phyloP scores from a whole-genome alignment of 495 filamentous ascomycete genomes.

The Trichocladium antarcticum region DNA sequence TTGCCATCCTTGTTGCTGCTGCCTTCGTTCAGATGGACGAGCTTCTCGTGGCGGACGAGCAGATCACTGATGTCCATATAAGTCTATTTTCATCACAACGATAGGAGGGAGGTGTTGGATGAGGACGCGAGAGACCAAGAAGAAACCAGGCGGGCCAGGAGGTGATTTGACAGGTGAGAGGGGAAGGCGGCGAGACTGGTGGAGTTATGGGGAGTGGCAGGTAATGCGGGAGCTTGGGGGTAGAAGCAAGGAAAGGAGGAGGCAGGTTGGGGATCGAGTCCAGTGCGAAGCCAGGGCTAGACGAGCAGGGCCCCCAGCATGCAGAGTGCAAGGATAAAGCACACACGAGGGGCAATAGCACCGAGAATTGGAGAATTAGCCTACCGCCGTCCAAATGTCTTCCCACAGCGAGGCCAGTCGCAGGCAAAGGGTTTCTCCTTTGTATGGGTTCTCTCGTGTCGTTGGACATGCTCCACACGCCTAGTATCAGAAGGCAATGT shows the following conservation, averaged over 20 bases:
- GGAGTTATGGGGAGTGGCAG: background rate
- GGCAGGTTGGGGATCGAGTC: background rate
- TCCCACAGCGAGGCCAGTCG: constrained; percentile 42
- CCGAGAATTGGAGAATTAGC: constrained; percentile 11
- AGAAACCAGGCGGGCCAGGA: background rate
- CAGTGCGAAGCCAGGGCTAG: too few species aligned
- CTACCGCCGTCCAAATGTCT: constrained; percentile 48
- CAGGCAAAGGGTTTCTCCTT: constrained; percentile 51
- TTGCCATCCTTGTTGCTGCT: constrained; percentile 35
- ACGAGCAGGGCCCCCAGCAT: too few species aligned
- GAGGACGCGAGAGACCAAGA: background rate
- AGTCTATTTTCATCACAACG: constrained; percentile 28
- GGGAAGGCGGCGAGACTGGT: constrained; percentile 8
- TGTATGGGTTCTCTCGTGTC: constrained; percentile 51
- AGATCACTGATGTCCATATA: constrained; percentile 55
- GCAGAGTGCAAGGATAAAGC: background rate
- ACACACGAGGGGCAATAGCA: background rate
- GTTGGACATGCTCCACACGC: constrained; percentile 50
- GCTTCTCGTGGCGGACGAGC: constrained; percentile 60
- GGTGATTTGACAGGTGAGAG: constrained; percentile 3
- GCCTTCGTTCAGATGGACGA: constrained; percentile 57
- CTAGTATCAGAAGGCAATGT: constrained; percentile 37
- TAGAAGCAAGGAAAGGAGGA: constrained; percentile 2
- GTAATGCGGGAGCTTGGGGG: constrained; percentile 8
- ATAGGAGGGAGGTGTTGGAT: constrained; percentile 1